These are phyloP conservation scores for Lycium barbarum DNA, from an alignment of 257 asterid genomes.

Conservation along the genomic window DNA sequence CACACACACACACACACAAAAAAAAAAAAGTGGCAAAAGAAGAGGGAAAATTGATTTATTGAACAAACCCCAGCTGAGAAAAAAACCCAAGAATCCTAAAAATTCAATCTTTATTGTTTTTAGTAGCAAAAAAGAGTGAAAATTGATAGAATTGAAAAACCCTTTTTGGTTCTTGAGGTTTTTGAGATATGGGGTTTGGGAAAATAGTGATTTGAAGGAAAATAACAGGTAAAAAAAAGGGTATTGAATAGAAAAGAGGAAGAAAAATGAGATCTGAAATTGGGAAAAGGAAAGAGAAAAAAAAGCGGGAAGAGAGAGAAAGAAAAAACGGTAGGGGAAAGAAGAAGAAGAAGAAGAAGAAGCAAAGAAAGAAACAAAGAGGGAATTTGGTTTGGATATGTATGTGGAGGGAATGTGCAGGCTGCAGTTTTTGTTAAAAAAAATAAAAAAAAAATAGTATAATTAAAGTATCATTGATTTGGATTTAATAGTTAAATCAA, in stretches of 20 bases:
- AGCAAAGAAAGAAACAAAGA: conserved; percentile 46
- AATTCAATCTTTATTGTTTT: conserved; percentile 31
- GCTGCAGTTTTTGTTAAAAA: not conserved
- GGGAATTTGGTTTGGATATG: conserved; percentile 90
- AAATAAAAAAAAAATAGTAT: not conserved
- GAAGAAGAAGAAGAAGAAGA: conserved; percentile 48
- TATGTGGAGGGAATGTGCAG: conserved; percentile 87
- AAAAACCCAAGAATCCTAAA: not conserved
- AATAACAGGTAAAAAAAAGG: not conserved
- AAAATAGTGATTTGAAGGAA: not conserved
- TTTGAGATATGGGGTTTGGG: not conserved
- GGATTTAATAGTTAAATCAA: not conserved
- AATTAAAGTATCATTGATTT: not conserved
- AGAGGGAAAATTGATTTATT: too few species aligned
- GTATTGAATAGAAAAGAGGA: conserved; percentile 26
- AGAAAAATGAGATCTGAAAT: conserved; percentile 40
- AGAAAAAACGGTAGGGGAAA: conserved; percentile 37
- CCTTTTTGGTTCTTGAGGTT: conserved; percentile 30
- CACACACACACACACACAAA: too few species aligned
- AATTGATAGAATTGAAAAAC: conserved; percentile 33
- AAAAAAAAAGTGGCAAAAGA: too few species aligned
- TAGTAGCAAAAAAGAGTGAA: not conserved
- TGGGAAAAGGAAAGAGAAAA: conserved; percentile 38
- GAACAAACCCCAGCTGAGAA: conserved; percentile 26
- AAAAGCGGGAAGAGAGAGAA: conserved; percentile 58